phyloP scores from a whole-genome alignment of 2,329 filamentous ascomycete genomes.

The Bipolaris bicolor region DNA sequence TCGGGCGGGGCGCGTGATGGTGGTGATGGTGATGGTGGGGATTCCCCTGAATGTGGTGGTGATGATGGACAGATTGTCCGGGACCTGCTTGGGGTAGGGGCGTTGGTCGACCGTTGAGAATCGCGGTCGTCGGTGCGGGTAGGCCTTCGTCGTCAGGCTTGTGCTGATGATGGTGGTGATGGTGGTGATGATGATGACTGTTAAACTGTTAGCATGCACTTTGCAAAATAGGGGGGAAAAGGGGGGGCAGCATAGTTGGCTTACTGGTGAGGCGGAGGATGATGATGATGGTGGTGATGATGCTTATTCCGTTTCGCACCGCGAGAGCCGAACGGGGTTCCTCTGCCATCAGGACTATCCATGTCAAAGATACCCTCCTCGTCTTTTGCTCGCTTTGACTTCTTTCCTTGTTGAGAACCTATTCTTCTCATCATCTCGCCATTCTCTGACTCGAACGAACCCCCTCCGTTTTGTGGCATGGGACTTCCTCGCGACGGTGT shows the following conservation, averaged over 20 bases:
- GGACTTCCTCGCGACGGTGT: slow-evolving; percentile 62
- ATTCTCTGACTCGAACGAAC: slow-evolving; percentile 36
- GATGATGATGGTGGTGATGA: slow-evolving; percentile 65
- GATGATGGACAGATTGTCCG: slow-evolving; percentile 41
- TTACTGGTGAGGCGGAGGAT: slow-evolving; percentile 60
- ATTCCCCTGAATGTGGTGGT: slow-evolving; percentile 49
- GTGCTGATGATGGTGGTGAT: slow-evolving; percentile 64
- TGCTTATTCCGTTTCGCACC: slow-evolving; percentile 67
- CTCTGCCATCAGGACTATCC: slow-evolving; percentile 69
- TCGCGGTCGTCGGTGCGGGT: slow-evolving; percentile 23
- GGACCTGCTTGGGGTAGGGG: slow-evolving; percentile 41
- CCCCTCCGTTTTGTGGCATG: slow-evolving; percentile 45
- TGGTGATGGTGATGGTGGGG: slow-evolving; percentile 44
- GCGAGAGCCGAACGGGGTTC: slow-evolving; percentile 67
- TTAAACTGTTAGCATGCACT: slow-evolving; percentile 43
- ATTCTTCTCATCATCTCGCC: slow-evolving; percentile 42
- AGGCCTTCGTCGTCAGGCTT: slow-evolving; percentile 58
- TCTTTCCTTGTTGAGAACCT: slow-evolving; percentile 48
- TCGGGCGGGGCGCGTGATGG: slow-evolving; percentile 40
- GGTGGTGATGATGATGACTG: slow-evolving; percentile 63
- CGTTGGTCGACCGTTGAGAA: slow-evolving; percentile 32
- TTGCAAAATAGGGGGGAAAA: background rate
- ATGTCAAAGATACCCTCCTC: slow-evolving; percentile 70
- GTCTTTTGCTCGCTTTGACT: slow-evolving; percentile 71
- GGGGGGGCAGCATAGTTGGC: slow-evolving; percentile 27